Percentiles rank a stretch among this genome's conserved stretches.
These are phyloP conservation scores for Thermothielavioides terrestris DNA, from an alignment of 495 filamentous ascomycete species.

Conservation along the genomic window DNA sequence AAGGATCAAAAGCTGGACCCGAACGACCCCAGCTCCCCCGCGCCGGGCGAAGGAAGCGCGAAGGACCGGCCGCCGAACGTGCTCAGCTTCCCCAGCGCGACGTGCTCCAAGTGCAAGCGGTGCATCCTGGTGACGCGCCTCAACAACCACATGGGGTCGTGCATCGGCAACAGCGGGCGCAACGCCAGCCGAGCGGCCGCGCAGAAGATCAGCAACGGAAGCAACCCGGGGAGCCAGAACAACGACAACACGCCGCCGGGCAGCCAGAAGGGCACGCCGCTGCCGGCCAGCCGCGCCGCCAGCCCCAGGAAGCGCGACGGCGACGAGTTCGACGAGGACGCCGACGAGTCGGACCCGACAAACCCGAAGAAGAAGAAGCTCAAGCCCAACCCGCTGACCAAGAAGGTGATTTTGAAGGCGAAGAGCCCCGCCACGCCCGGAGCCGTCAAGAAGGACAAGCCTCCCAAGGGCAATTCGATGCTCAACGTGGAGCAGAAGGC, in stretches of 20 bases:
- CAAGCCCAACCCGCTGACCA: slow-evolving; percentile 27
- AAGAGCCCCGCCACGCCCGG: slow-evolving; percentile 20
- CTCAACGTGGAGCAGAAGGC: slow-evolving; percentile 35
- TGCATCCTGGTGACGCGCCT: slow-evolving; percentile 45
- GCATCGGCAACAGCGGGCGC: slow-evolving; percentile 66
- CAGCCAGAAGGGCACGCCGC: slow-evolving; percentile 52
- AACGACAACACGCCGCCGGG: slow-evolving; percentile 47
- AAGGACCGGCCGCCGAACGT: slow-evolving; percentile 44
- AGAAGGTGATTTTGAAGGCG: slow-evolving; percentile 44
- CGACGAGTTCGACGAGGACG: slow-evolving; percentile 43
- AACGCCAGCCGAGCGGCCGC: slow-evolving; percentile 53
- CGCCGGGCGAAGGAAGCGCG: slow-evolving; percentile 42
- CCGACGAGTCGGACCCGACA: slow-evolving; percentile 39
- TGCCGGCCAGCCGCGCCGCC: slow-evolving; percentile 36
- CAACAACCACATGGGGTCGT: slow-evolving; percentile 75
- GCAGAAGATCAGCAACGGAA: slow-evolving; percentile 46
- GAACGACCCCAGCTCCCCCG: slow-evolving; percentile 34
- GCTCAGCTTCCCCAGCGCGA: slow-evolving; percentile 54
- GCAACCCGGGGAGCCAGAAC: slow-evolving; percentile 38
- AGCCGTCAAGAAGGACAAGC: slow-evolving; percentile 37
- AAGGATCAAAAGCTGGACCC: slow-evolving; percentile 50
- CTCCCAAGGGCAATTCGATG: slow-evolving; percentile 31
- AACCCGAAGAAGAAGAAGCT: slow-evolving; percentile 48
- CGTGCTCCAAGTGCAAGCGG: slow-evolving; percentile 46
- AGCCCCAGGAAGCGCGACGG: slow-evolving; percentile 46